Percentiles rank a stretch among this genome's conserved stretches.
phyloP scores from a whole-genome alignment of 257 asterid species.

The Solanum sitiens region DNA sequence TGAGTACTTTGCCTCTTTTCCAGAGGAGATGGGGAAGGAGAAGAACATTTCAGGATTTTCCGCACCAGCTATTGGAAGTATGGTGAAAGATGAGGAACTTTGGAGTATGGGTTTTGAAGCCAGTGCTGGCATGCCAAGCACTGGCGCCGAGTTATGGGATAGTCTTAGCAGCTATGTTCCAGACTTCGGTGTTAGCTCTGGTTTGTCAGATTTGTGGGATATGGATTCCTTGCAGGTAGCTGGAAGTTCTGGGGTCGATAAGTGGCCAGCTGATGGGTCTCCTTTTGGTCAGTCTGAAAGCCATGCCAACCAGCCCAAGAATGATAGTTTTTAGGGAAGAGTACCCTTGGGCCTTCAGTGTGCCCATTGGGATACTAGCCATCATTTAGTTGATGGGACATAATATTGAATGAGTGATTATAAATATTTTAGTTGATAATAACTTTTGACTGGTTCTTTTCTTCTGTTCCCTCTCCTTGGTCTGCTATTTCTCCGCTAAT shows the following conservation, averaged over 20 bases:
- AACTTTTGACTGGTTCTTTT: not conserved
- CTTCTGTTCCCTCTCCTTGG: not conserved
- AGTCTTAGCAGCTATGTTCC: slow-evolving; percentile 21
- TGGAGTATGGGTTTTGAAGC: slow-evolving; percentile 40
- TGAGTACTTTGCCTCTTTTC: slow-evolving; percentile 27
- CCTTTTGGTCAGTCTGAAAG: slow-evolving; percentile 17
- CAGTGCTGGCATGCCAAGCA: slow-evolving; percentile 25
- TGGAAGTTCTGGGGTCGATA: slow-evolving; percentile 35
- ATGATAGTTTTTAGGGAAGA: slow-evolving; percentile 19
- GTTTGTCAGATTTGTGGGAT: slow-evolving; percentile 45
- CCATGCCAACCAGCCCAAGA: slow-evolving; percentile 13
- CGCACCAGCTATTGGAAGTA: slow-evolving; percentile 19
- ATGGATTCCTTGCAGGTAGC: slow-evolving; percentile 28
- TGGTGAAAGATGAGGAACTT: slow-evolving; percentile 21
- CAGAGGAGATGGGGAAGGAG: slow-evolving; percentile 28
- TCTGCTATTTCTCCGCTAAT: not conserved
- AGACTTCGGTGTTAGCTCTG: slow-evolving; percentile 24
- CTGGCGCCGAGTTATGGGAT: slow-evolving; percentile 33
- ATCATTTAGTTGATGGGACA: slow-evolving; percentile 11
- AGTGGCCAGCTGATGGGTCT: slow-evolving; percentile 28
- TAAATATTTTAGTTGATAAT: not conserved
- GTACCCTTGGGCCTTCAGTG: slow-evolving; percentile 6
- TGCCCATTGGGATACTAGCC: slow-evolving; percentile 10
- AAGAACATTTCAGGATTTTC: slow-evolving; percentile 12
- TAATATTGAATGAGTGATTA: slow-evolving; percentile 7